These are phyloP conservation scores for Blastomyces gilchristii DNA, from an alignment of 2,329 filamentous ascomycete species.

Conservation along the genomic window DNA sequence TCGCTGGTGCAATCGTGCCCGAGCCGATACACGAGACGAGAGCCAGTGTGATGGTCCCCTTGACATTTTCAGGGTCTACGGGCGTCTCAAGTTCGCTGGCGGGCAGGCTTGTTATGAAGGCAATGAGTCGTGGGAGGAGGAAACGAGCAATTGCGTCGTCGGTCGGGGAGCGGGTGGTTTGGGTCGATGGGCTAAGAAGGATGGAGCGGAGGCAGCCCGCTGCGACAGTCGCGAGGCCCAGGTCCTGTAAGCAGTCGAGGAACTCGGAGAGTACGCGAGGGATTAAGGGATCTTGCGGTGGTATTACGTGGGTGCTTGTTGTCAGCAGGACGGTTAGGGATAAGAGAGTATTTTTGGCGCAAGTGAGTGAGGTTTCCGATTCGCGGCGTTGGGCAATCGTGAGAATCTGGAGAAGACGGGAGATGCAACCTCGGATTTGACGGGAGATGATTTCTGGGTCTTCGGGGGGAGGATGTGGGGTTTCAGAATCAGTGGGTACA, in stretches of 20 bases:
- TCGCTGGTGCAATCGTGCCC: conserved; percentile 23
- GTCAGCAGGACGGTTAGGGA: conserved; percentile 84
- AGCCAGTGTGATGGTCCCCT: conserved; percentile 60
- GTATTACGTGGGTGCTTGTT: conserved; percentile 61
- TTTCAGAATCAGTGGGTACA: neutral
- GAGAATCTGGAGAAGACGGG: conserved; percentile 67
- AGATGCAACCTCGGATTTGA: conserved; percentile 74
- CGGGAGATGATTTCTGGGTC: conserved; percentile 43
- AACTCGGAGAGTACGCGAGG: conserved; percentile 67
- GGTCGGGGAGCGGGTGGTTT: conserved; percentile 42
- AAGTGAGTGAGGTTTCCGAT: conserved; percentile 64
- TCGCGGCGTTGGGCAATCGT: conserved; percentile 41
- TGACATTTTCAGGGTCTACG: conserved; percentile 63
- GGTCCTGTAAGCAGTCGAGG: conserved; percentile 62
- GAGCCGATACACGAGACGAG: conserved; percentile 60
- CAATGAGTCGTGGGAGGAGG: conserved; percentile 62
- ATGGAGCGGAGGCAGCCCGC: conserved; percentile 82
- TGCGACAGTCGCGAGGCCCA: conserved; percentile 64
- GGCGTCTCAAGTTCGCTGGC: conserved; percentile 47
- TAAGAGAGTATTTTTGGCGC: conserved; percentile 86
- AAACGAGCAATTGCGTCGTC: conserved; percentile 65
- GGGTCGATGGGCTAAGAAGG: conserved; percentile 48
- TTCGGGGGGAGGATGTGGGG: conserved; percentile 23
- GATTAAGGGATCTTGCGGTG: conserved; percentile 64
- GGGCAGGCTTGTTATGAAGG: conserved; percentile 55